Conservation (phyloP, 1,284 basidiomycete genomes). For the Peniophora sp. region DNA sequence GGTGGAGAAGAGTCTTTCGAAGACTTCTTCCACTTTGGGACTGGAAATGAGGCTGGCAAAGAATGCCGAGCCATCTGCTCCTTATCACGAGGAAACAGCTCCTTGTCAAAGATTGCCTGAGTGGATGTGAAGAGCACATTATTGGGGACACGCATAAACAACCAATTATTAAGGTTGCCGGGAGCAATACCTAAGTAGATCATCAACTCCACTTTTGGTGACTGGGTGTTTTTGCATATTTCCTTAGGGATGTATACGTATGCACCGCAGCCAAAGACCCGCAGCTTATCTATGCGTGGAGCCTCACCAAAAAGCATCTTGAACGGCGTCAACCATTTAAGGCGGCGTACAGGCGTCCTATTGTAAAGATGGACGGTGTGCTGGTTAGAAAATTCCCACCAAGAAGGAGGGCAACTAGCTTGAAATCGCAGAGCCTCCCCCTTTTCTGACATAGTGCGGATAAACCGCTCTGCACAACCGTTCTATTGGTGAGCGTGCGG, state of each 20-base stretch:
- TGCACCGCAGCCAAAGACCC: background rate
- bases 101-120: background rate
- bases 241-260: slow-evolving; percentile 1
- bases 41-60: background rate
- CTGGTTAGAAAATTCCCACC: no score
- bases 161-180: background rate
- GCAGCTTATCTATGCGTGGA: no score
- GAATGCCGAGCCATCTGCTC: background rate
- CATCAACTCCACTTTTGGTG: slow-evolving; percentile 1
- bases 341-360: no score
- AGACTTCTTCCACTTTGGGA: background rate
- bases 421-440: no score
- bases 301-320: no score
- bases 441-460: slow-evolving; percentile 10
- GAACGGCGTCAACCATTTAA: no score
- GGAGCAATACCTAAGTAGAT: background rate
- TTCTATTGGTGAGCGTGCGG: background rate
- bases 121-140: background rate
- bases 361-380: no score
- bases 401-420: no score
- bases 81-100: background rate
- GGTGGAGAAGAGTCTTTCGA: no score
- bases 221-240: background rate
- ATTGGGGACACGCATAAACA: background rate
- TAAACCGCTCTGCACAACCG: background rate